phyloP scores from a whole-genome alignment of 2,329 filamentous ascomycete species.

The Ceratocystis alfenasii region DNA sequence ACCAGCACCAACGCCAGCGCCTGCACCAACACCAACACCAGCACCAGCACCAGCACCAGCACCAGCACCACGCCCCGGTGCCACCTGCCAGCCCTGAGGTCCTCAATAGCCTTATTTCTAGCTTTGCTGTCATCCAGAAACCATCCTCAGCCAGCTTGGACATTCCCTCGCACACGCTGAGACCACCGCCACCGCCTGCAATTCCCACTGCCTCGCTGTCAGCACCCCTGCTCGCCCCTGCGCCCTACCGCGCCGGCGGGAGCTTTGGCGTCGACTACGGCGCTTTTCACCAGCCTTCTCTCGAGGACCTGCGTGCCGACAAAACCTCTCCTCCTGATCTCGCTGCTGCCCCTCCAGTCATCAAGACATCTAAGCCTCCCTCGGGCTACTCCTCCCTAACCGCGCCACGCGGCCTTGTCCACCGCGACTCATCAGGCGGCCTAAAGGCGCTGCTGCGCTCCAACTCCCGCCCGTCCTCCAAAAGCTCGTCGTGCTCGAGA shows the following conservation, averaged over 20 bases:
- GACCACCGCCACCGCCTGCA: slow-evolving; percentile 17
- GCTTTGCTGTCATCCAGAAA: slow-evolving; percentile 22
- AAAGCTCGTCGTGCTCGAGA: slow-evolving; percentile 42
- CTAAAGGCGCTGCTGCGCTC: slow-evolving; percentile 49
- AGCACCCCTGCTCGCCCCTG: slow-evolving; percentile 12
- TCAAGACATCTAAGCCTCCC: slow-evolving; percentile 70
- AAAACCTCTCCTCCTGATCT: slow-evolving; percentile 45
- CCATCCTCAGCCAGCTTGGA: slow-evolving; percentile 9
- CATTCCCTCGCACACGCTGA: slow-evolving; percentile 9
- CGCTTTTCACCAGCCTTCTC: slow-evolving; percentile 43
- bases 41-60: neutral
- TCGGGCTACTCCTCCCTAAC: slow-evolving; percentile 63
- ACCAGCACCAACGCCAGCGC: neutral
- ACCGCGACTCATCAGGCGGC: slow-evolving; percentile 38
- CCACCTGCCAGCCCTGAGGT: slow-evolving; percentile 20
- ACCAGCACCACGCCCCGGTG: neutral
- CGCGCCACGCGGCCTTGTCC: slow-evolving; percentile 45
- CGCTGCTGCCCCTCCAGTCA: slow-evolving; percentile 54
- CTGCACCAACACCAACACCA: neutral
- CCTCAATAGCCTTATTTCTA: slow-evolving; percentile 20
- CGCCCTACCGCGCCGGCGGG: slow-evolving; percentile 28
- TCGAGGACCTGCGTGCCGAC: slow-evolving; percentile 34
- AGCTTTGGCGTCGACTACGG: slow-evolving; percentile 66
- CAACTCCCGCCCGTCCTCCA: slow-evolving; percentile 48
- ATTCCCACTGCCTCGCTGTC: slow-evolving; percentile 9